Evolutionary conservation across 2,329 filamentous ascomycete species (phyloP).

Genomic region (Huntiella moniliformis): DNA sequence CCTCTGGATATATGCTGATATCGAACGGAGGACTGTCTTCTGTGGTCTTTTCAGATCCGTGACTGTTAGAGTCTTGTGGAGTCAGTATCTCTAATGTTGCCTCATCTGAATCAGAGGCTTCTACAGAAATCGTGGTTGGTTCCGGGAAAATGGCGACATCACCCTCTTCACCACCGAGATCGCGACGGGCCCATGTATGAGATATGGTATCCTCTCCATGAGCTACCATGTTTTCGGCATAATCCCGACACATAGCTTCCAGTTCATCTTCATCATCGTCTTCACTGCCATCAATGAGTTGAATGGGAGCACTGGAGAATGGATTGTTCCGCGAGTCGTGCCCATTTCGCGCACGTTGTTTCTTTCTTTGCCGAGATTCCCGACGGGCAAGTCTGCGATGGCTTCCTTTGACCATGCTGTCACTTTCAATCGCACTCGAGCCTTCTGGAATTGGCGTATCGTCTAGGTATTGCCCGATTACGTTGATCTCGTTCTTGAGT

Average conservation of each 20-base stretch:
- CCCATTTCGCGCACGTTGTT: conserved; percentile 6
- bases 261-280: conserved; percentile 1
- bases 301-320: not conserved
- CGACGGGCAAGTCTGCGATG: conserved; percentile 5
- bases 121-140: too few species aligned
- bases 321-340: not conserved
- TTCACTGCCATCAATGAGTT: not conserved
- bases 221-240: conserved; percentile 46
- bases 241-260: conserved; percentile 27
- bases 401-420: conserved; percentile 9
- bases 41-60: too few species aligned
- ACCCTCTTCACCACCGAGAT: conserved; percentile 16
- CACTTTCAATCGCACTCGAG: not conserved
- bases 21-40: too few species aligned
- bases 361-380: conserved; percentile 13
- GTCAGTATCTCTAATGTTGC: not conserved
- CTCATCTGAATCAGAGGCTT: not conserved
- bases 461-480: not conserved
- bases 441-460: not conserved
- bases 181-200: conserved; percentile 35
- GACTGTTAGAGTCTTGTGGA: not conserved
- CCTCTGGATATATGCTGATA: too few species aligned
- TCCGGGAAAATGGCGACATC: conserved; percentile 11
- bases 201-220: conserved; percentile 33
- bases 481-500: too few species aligned